Evolutionary conservation across 768 basidiomycete genomes (phyloP), one percentile per base, ranked within the genome.

Genomic region (Boletus rufocinnamomeus): DNA sequence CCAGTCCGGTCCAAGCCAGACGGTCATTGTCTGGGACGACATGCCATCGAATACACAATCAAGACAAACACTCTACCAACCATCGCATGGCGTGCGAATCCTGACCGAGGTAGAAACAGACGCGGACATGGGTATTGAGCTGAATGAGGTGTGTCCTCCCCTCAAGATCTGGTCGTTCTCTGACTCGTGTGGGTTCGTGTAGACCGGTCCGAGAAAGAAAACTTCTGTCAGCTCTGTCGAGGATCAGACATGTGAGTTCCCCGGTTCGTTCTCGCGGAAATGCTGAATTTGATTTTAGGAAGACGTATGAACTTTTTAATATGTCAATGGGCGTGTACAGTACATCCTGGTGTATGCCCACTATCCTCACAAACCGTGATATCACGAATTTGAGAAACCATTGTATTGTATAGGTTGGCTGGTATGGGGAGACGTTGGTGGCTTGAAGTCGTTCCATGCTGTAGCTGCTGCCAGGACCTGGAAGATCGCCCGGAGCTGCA

Each of bases 11-110:
- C 57, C 38, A 2, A 52, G 13, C 13, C 7, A 38, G 37, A 48
- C 49, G 17, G 23, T 25, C 10, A 56, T 56, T 19, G 50, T 61
- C 34, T 61, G 64, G 63, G 35, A 55, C 6, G 34, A 52, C 14
- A 2, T 8, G 40, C 1, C 27, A 46, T 45, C 34, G 11, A 21
- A 41, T 19, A 4, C 11, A 4, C 50, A 25, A 38, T 44, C 46
- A 32, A 19, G 28, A 48, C 49, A 13, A 23, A 21, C 11, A 13
- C 10, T 21, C 3, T 28, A 1, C 23, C 47, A 14, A 21, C 13
- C 19, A 21, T 4, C 19, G 9, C 41, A 30, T 17, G 13, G 21
- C 11, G 11, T 25, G 9, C 47, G 50, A 27, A n/a, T 46, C n/a
- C 13, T 19, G 17, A 23, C 9, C 8, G 9, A 32, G 8, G 30